Base-by-base conservation (phyloP, 495 filamentous ascomycete species). In the Penicillium soppii region DNA sequence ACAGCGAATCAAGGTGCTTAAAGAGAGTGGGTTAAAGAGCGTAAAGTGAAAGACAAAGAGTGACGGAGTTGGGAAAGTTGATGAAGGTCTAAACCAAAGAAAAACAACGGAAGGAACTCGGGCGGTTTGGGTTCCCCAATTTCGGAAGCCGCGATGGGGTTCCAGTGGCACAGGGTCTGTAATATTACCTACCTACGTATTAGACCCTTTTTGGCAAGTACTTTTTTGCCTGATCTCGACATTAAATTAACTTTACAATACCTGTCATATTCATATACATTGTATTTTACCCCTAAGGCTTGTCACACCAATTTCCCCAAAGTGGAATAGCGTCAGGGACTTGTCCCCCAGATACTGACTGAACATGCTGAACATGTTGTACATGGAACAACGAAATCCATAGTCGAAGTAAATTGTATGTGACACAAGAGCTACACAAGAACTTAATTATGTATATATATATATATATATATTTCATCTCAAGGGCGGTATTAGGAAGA, bases 1-100 rank as follows among this genome's bases (percentile, higher is more conserved):
- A 50, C 57, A 63, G 62, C 59, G 58, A 62, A 43, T 65, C 42
- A 42, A 36, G 22, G 27, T 46, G 50, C 33, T 55, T 53, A 55
- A 56, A 41, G 56, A 69, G 61, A 61, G 47, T 33, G 21, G 25
- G 50, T 50, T 47, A 59, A 62, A 57, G 63, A 62, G 53, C 47
- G 53, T 37, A 49, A 49, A 52, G 36, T 54, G 47, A 43, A 59
- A 55, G 54, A 59, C 56, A 50, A 57, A 57, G 56, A 59, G 57
- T 57, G 56, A 66, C 53, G 40, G 61, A 60, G 56, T 52, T 38
- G 56, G 7, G 23, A 53, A 52, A 48, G 53, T 58, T 50, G n/a
- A n/a, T n/a, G n/a, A 35, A 43, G 38, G 19, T 50, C 43, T 46
- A 7, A 29, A 46, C 43, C 47, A 23, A 22, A 41, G 12, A 27